Base-by-base conservation (phyloP, 495 filamentous ascomycete genomes). In the Hyaloscypha variabilis region DNA sequence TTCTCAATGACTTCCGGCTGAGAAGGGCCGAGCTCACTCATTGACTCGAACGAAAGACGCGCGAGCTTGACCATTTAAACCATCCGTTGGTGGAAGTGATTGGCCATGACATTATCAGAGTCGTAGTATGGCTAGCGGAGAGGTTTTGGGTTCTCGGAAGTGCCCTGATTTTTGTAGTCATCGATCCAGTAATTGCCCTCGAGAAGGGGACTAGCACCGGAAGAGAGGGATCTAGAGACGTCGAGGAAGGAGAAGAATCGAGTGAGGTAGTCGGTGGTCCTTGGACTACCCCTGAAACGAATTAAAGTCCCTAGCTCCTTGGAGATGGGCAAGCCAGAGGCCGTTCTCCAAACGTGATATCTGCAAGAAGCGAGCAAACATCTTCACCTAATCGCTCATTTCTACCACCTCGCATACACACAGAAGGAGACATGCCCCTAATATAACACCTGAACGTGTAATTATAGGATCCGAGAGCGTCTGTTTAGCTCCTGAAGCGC, bases 111-210 rank as follows among this genome's bases (percentile, higher is more conserved):
- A 19, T 56, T 58, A 24, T 51, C 54, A 29, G 46, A 8, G 49
- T 68, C 66, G 56, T 68, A 66, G 39, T 63, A 63, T 28, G 63
- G 66, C 66, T 53, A 67, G 6, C 8, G 21, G 49, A 14, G 29
- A 30, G 21, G 13, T 30, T 61, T 59, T 54, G 52, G 39, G 39
- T 34, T 60, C 19, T 8, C 26, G n/a, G 34, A 30, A 49, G 30
- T 25, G 24, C 39, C 58, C 25, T 36, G 51, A 29, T 50, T 39
- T 34, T 39, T 26, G 6, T 39, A 54, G 26, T 65, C 61, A 28
- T 72, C 67, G 5, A 72, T 24, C 70, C 70, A 72, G 53, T 72
- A 72, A 30, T 69, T 67, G 6, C 70, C 70, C 58, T 36, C 34
- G n/a, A 72, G 39, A 8, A 72, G 53, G 11, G 70, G 60, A 11